Evolutionary conservation across 352 stramenopile genomes (phyloP).

Genomic region (Nothophytophthora sp.): DNA sequence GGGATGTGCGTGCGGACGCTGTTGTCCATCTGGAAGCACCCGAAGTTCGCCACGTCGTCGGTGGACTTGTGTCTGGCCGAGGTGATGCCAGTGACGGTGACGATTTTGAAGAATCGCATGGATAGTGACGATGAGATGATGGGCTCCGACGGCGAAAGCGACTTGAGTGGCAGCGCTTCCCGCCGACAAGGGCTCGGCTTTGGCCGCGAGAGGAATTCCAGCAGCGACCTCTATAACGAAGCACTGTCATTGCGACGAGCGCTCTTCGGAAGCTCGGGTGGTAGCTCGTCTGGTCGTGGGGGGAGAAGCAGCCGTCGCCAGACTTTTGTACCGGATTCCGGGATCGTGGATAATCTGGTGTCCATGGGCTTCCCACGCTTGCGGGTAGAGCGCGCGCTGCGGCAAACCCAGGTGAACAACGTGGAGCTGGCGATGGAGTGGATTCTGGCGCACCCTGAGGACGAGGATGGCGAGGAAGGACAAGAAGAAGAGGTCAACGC

Average conservation of each 20-base stretch:
- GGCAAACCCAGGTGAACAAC: slow-evolving; percentile 88
- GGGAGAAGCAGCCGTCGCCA: slow-evolving; percentile 32
- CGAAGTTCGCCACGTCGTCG: slow-evolving; percentile 38
- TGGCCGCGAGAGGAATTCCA: slow-evolving; percentile 30
- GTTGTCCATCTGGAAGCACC: slow-evolving; percentile 61
- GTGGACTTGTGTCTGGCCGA: slow-evolving; percentile 58
- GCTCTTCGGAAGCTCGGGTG: slow-evolving; percentile 45
- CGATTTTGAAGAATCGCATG: slow-evolving; percentile 77
- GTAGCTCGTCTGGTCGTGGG: slow-evolving; percentile 11
- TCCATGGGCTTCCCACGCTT: slow-evolving; percentile 95
- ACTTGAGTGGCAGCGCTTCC: slow-evolving; percentile 21
- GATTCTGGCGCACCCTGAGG: slow-evolving; percentile 91
- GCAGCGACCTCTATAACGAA: slow-evolving; percentile 40
- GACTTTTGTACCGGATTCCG: slow-evolving; percentile 89
- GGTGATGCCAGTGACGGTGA: slow-evolving; percentile 70
- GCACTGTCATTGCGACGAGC: slow-evolving; percentile 42
- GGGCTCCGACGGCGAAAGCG: slow-evolving; percentile 27
- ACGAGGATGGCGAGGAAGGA: slow-evolving; percentile 37
- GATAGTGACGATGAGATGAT: slow-evolving; percentile 35
- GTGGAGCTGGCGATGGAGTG: slow-evolving; percentile 97
- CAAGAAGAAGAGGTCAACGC: slow-evolving; percentile 25
- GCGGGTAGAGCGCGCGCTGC: slow-evolving; percentile 91
- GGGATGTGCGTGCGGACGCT: slow-evolving; percentile 55
- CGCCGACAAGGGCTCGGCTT: slow-evolving; percentile 41
- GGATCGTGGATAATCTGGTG: slow-evolving; percentile 90